Evolutionary conservation across 805 yeast species (phyloP).

Genomic region (Candida jianshihensis): DNA sequence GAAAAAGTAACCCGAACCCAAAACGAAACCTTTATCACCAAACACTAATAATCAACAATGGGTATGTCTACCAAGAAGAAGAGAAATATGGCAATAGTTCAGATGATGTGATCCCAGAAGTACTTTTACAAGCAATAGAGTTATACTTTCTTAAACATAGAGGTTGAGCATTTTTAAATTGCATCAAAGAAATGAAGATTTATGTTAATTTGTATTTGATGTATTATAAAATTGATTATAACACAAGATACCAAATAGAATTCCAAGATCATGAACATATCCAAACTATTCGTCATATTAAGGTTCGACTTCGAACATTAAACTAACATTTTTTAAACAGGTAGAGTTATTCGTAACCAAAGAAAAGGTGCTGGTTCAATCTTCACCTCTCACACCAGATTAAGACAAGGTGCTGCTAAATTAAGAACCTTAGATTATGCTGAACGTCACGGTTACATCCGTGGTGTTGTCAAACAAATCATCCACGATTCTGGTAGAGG

Average conservation of each 20-base stretch:
- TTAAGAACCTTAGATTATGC: conserved; percentile 98
- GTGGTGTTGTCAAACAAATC: conserved; percentile 98
- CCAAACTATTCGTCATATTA: too few relatives aligned
- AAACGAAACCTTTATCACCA: conserved; percentile 11
- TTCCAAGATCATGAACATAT: too few relatives aligned
- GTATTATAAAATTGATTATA: too few relatives aligned
- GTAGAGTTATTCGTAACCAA: conserved; percentile 99
- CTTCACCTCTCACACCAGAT: conserved; percentile 99
- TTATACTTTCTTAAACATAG: too few relatives aligned
- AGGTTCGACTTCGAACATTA: not conserved
- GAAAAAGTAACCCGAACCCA: conserved; percentile 13
- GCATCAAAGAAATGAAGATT: too few relatives aligned
- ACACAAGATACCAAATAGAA: too few relatives aligned
- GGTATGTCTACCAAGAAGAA: conserved; percentile 17
- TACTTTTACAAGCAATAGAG: too few relatives aligned
- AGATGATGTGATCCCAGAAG: too few relatives aligned
- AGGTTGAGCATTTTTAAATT: too few relatives aligned
- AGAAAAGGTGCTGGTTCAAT: conserved; percentile 99
- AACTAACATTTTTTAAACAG: conserved; percentile 32
- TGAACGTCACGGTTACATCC: conserved; percentile 99
- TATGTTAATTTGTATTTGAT: too few relatives aligned
- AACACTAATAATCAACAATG: conserved; percentile 23
- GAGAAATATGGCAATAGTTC: not conserved
- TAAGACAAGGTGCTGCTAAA: conserved; percentile 99
- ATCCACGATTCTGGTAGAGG: conserved; percentile 99